Percentiles rank a stretch among this genome's conserved stretches.
phyloP scores from a whole-genome alignment of 2,329 filamentous ascomycete species.

The Cyanodermella asteris region DNA sequence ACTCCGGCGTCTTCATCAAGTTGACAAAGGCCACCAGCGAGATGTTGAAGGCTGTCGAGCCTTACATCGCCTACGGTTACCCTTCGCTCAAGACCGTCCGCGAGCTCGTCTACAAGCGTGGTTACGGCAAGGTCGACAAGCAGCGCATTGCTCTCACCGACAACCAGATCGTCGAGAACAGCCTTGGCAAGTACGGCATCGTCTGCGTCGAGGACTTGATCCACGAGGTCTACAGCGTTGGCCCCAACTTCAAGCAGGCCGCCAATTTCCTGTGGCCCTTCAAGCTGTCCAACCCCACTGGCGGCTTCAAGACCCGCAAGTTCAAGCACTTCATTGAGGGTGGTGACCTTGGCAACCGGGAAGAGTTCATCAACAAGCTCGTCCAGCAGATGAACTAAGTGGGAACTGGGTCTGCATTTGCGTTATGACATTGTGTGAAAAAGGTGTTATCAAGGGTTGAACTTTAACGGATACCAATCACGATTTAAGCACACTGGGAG shows the following conservation, averaged over 20 bases:
- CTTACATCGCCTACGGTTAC: constrained; percentile 97
- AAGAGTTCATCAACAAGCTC: constrained; percentile 92
- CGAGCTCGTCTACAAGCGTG: constrained; percentile 99
- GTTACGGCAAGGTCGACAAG: constrained; percentile 98
- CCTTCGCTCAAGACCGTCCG: constrained; percentile 98
- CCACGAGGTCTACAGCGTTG: constrained; percentile 97
- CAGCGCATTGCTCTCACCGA: constrained; percentile 91
- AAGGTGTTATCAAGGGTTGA: too few species aligned
- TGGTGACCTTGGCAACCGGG: constrained; percentile 95
- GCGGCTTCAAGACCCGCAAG: constrained; percentile 89
- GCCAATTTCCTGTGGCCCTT: constrained; percentile 99
- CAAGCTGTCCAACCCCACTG: constrained; percentile 96
- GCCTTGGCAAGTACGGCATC: constrained; percentile 94
- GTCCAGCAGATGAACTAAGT: constrained; percentile 96
- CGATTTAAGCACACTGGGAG: too few species aligned
- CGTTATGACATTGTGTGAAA: too few species aligned
- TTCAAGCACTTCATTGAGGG: constrained; percentile 99
- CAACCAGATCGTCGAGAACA: constrained; percentile 93
- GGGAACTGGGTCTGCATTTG: too few species aligned
- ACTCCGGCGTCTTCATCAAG: constrained; percentile 97
- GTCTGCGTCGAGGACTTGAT: constrained; percentile 98
- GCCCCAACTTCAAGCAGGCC: constrained; percentile 99
- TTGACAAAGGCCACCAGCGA: constrained; percentile 93
- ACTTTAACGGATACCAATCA: too few species aligned
- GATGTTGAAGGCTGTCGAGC: constrained; percentile 97